These are phyloP conservation scores for Neurospora sp. DNA, from an alignment of 495 filamentous ascomycete genomes.

Conservation along the genomic window DNA sequence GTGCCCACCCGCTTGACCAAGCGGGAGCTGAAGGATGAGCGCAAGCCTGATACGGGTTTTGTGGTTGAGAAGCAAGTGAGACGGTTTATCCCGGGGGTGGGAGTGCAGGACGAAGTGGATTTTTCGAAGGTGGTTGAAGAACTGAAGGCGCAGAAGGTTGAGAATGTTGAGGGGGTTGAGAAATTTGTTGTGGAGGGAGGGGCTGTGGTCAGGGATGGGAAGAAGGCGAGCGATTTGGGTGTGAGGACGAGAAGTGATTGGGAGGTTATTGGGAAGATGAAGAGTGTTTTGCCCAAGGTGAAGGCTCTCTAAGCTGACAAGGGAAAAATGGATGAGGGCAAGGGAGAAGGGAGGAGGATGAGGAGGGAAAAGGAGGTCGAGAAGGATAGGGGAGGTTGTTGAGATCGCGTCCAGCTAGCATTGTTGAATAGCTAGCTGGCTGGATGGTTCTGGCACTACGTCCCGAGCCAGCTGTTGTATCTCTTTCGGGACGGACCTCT, in stretches of 20 bases:
- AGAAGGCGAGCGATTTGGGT: not conserved
- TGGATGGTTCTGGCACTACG: not conserved
- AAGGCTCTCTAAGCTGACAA: not conserved
- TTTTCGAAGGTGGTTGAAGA: not conserved
- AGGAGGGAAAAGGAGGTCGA: not conserved
- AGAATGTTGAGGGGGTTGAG: not conserved
- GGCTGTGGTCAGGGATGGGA: constrained; percentile 4
- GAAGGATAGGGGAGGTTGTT: not conserved
- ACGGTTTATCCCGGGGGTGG: not conserved
- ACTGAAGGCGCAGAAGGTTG: not conserved
- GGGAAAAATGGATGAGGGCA: too few species aligned
- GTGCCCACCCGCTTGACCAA: constrained; percentile 62
- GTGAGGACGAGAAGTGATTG: not conserved
- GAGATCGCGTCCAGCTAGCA: not conserved
- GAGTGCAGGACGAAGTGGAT: not conserved
- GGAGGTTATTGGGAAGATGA: not conserved
- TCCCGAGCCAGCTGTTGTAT: not conserved
- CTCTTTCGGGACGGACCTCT: not conserved
- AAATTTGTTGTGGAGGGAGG: not conserved
- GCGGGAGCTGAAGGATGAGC: constrained; percentile 59
- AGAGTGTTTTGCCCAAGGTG: not conserved
- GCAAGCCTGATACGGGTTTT: constrained; percentile 76
- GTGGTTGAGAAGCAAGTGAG: constrained; percentile 57
- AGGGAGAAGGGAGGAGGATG: not conserved
- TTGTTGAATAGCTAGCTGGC: not conserved